Evolutionary conservation across 768 basidiomycete species (phyloP).

Genomic region (Trichaptum fuscoviolaceum): DNA sequence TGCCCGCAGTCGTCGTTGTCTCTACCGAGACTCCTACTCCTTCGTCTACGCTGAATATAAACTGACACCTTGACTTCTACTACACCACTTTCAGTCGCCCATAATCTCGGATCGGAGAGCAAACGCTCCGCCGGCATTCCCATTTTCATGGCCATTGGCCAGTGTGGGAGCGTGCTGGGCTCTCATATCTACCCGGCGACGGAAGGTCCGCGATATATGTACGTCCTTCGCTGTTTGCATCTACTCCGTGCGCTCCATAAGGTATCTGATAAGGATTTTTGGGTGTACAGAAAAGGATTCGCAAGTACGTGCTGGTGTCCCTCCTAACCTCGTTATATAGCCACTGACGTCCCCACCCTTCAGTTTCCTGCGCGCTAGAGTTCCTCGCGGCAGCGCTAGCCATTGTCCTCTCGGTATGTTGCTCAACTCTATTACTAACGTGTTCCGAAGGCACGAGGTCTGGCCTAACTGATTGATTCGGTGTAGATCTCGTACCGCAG

Average conservation of each 20-base stretch:
- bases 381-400: conserved; percentile 53
- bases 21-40: too few species aligned
- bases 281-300: conserved; percentile 47
- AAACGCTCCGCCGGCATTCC: conserved; percentile 74
- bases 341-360: too few species aligned
- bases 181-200: conserved; percentile 63
- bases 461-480: background rate
- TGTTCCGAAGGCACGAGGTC: too few species aligned
- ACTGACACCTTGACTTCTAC: too few species aligned
- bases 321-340: background rate
- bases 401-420: conserved; percentile 44
- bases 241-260: background rate
- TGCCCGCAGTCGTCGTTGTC: background rate
- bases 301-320: conserved; percentile 33
- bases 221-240: conserved; percentile 16
- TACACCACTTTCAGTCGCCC: conserved; percentile 51
- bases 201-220: conserved; percentile 66
- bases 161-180: conserved; percentile 73
- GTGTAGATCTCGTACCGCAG: conserved; percentile 57
- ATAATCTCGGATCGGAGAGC: conserved; percentile 74
- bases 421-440: background rate
- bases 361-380: conserved; percentile 46
- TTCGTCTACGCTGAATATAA: too few species aligned
- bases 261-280: conserved; percentile 5
- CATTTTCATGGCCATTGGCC: conserved; percentile 76